Base-by-base conservation (phyloP, 2,329 filamentous ascomycete species). In the Pseudopithomyces chartarum region DNA sequence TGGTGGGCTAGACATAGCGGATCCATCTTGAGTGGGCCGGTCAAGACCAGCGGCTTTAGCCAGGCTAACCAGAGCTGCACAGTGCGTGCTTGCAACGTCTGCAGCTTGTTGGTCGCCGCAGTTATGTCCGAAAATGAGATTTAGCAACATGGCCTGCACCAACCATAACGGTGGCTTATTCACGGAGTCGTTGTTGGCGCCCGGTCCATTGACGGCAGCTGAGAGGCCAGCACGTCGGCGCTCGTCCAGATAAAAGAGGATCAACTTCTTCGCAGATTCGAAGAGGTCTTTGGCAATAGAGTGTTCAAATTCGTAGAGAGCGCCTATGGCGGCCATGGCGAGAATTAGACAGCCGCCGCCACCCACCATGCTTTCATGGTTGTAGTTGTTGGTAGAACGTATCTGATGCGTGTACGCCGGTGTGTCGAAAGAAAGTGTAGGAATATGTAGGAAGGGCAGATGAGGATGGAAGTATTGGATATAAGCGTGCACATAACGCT, bases 121-220 rank as follows among this genome's bases (percentile, higher is more conserved):
- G 64, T 96, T 96, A 75, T 97, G 91, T 13, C 94, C 94, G 72
- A 97, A 98, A 15, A 97, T 90, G 36, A 98, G 91, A 71, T 97
- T 98, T 49, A 99, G 83, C 8, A 98, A 81, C 94, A 98, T 98
- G 0, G 94, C 92, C 76, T 98, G 95, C 15, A 98, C 92, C 23
- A 99, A 83, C 93, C 94, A 98, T 39, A 97, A 83, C 0, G 94
- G 94, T 2, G 93, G 87, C 53, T 86, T 94, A 38, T 87, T 84
- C 15, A 86, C 82, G 48, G 83, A 83, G 56, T 91, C 89, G 40
- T 75, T 74, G 6, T 71, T 67, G 43, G 82, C 79, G 57, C 76
- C 80, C 12, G 82, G 78, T 6, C 84, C 83, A 51, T 81, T 84
- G 22, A 85, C 76, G 5, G 83, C 82, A 42, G 84, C 83, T 20